Base-by-base conservation (phyloP, 345 rosid genomes). In the Boechera stricta region DNA sequence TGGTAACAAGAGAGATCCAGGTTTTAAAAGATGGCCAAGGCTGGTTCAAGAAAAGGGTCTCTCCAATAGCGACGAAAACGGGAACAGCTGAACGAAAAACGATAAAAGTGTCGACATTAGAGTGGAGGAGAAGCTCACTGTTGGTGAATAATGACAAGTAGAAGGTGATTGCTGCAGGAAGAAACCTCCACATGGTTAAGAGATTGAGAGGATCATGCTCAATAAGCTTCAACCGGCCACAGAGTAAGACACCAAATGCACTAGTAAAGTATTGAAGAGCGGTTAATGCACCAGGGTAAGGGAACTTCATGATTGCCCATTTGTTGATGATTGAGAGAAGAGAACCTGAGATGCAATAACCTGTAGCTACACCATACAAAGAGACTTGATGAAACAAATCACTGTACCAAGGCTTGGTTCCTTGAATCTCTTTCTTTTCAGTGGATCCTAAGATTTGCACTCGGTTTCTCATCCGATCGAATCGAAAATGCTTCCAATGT, bases 241-340 rank as follows among this genome's bases (percentile, higher is more conserved):
- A 88, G 16, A 89, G 12, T 6, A 87, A 18, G 15, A 94, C 97
- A 59, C 93, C 90, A 29, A 35, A 33, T 8, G 26, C 24, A 33
- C 42, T 33, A 32, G 92, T 89, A 52, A 16, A 82, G 82, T 95
- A 95, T 77, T 95, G 96, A 67, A 95, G 75, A 16, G 98, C 99
- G 4, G 99, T 95, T 24, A 91, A 84, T 3, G 98, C 97, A 32
- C 99, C 97, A 0, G 99, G 99, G 69, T 91, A 92, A 42, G 99
- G 99, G 74, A 95, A 95, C 75, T 88, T 87, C 94, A 89, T 95
- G 68, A 95, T 74, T 15, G 97, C 98, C 97, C 97, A 92, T 83
- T 92, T 92, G 85, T 95, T 92, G 84, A 95, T 92, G 82, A 95
- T 91, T 15, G 98, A 95, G 59, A 92, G 94, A 64, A 95, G 82